phyloP scores from a whole-genome alignment of 2,329 filamentous ascomycete species.

The Nothophaeocryptopus gaeumannii region DNA sequence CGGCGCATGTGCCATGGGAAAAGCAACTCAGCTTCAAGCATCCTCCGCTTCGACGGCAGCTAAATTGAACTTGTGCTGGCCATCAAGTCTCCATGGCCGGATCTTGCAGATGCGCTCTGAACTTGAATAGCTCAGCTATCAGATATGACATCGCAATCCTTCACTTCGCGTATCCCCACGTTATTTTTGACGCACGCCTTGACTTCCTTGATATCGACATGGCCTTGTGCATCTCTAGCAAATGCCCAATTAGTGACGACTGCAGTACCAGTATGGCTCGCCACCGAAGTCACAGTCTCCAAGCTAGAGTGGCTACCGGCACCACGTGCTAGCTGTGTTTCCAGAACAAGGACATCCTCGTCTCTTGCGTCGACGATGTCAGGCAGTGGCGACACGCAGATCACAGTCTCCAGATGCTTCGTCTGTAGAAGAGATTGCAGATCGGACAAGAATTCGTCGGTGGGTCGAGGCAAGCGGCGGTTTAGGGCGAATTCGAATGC shows the following conservation, averaged over 20 bases:
- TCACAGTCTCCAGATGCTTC: not conserved
- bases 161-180: not conserved
- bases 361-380: too few species aligned
- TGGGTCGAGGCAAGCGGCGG: not conserved
- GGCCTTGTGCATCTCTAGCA: not conserved
- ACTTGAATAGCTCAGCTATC: too few species aligned
- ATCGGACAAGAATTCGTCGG: not conserved
- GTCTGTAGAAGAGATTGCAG: not conserved
- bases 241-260: not conserved
- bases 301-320: not conserved
- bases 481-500: not conserved
- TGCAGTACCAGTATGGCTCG: not conserved
- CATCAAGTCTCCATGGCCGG: too few species aligned
- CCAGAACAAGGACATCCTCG: not conserved
- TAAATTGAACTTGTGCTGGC: too few species aligned
- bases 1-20: too few species aligned
- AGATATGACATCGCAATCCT: not conserved
- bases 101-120: too few species aligned
- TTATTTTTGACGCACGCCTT: not conserved
- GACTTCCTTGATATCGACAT: not conserved
- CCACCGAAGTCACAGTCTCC: not conserved
- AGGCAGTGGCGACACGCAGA: not conserved
- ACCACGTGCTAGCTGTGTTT: not conserved
- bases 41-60: too few species aligned
- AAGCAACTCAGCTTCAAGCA: too few species aligned